Conservation (phyloP, 139 green algal genomes). For the Chlamydomonas applanata region DNA sequence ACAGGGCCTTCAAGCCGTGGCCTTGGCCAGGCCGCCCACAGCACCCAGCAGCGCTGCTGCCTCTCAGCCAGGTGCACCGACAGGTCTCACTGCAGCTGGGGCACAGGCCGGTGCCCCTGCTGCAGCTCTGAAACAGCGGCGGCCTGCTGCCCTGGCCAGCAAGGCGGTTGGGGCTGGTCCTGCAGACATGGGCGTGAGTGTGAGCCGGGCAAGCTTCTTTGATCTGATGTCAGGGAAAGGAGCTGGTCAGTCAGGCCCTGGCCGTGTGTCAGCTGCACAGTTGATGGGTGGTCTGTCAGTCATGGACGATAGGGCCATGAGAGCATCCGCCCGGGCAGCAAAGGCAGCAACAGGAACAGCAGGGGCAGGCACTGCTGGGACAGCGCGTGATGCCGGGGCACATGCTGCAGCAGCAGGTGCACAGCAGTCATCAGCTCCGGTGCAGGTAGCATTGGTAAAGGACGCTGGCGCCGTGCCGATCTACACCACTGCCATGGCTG, state of each 20-base stretch:
- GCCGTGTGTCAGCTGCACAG: not conserved
- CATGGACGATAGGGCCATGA: not conserved
- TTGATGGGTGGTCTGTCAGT: too few species aligned
- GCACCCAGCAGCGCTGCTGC: not conserved
- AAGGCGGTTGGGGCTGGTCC: not conserved
- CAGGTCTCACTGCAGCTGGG: not conserved
- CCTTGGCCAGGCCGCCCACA: not conserved
- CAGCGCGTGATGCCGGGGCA: too few species aligned
- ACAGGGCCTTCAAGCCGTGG: constrained; percentile 9
- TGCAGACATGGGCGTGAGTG: not conserved
- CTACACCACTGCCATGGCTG: not conserved
- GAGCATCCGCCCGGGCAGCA: not conserved
- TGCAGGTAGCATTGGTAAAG: too few species aligned
- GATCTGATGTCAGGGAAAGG: not conserved
- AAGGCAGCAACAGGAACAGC: not conserved
- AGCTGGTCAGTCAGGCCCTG: not conserved
- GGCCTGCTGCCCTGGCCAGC: not conserved
- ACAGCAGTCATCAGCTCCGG: too few species aligned
- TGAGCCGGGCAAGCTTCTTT: not conserved
- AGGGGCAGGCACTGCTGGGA: too few species aligned
- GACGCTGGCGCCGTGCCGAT: not conserved
- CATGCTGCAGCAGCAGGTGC: too few species aligned
- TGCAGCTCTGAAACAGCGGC: not conserved
- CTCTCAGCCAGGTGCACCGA: not conserved
- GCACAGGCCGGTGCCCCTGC: not conserved